Evolutionary conservation across 441 rosid species (phyloP), one percentile per base, ranked within the genome.

Genomic region (Capsella rubella): DNA sequence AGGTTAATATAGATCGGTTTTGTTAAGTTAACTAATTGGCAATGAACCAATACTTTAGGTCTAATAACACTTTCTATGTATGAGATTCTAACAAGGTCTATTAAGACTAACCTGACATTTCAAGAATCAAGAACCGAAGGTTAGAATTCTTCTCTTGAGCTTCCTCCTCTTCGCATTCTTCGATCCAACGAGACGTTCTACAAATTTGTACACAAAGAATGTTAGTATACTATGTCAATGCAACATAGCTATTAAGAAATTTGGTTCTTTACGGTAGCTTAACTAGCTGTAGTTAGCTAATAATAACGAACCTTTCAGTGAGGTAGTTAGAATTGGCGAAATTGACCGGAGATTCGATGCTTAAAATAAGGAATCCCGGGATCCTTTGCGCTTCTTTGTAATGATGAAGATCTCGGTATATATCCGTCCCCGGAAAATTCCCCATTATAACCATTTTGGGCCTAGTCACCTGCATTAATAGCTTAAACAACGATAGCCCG

Each of bases 271-370:
- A 35, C 39, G 2, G 39, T 35, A 35, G 39, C 37, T 34, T 3
- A 34, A 34, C 37, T 31, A 31, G 34, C 37, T 34, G 2, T 29
- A 29, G 32, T 29, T 29, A 29, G 32, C 5, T 29, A 29, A 29
- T 29, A 35, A 35, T 35, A 35, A 35, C 40, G 4, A 37, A 37
- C 98, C 99, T 89, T 76, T 95, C 97, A 31, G 87, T 86, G 78
- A 95, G 94, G 77, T 95, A 95, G 12, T 85, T 84, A 13, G 94
- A 76, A 71, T 95, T 95, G 25, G 97, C 93, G 74, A 95, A 95
- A 77, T 92, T 95, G 79, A 95, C 84, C 0, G 97, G 87, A 50
- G 99, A 81, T 81, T 92, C 96, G 15, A 92, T 80, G 84, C 97
- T 84, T 57, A 95, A 77, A 55, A 92, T 82, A 55, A 95, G 90